A percentile compares a stretch with the other conserved stretches of the same genome.
phyloP scores from a whole-genome alignment of 2,329 filamentous ascomycete genomes.

The Tolypocladium endophyticum region DNA sequence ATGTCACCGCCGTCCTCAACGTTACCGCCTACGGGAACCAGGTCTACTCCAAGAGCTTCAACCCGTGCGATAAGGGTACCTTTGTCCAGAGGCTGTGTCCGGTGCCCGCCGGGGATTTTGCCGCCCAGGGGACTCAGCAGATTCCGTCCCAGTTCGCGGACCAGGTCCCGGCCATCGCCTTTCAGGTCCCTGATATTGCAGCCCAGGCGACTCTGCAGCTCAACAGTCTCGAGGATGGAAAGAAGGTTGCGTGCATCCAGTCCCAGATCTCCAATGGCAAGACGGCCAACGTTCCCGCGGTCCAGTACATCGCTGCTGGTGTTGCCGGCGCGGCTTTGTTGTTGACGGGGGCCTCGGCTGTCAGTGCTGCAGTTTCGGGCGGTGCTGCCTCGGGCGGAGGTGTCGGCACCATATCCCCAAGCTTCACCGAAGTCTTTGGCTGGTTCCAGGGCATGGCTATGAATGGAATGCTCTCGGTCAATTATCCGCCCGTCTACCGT shows the following conservation, averaged over 20 bases:
- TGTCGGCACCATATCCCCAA: slow-evolving; percentile 61
- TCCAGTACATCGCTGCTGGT: slow-evolving; percentile 75
- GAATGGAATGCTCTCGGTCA: slow-evolving; percentile 91
- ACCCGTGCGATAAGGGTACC: slow-evolving; percentile 64
- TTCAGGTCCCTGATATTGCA: slow-evolving; percentile 81
- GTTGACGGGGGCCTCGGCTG: slow-evolving; percentile 60
- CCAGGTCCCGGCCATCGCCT: slow-evolving; percentile 80
- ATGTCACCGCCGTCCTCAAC: slow-evolving; percentile 65
- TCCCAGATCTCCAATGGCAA: slow-evolving; percentile 82
- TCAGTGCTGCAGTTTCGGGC: slow-evolving; percentile 41
- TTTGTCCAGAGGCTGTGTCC: slow-evolving; percentile 72
- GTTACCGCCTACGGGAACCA: slow-evolving; percentile 77
- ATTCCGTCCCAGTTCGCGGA: slow-evolving; percentile 63
- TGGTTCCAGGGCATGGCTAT: slow-evolving; percentile 93
- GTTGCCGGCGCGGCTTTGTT: slow-evolving; percentile 76
- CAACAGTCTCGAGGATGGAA: slow-evolving; percentile 44
- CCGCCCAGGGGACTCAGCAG: slow-evolving; percentile 58
- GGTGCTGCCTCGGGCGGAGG: slow-evolving; percentile 44
- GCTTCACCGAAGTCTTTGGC: slow-evolving; percentile 73
- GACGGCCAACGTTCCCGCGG: slow-evolving; percentile 61
- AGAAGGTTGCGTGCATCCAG: slow-evolving; percentile 70
- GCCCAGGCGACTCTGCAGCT: slow-evolving; percentile 74
- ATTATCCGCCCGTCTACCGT: slow-evolving; percentile 77
- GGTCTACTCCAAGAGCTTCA: slow-evolving; percentile 70
- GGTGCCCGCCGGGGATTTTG: slow-evolving; percentile 65